Evolutionary conservation across 768 basidiomycete species (phyloP), one percentile per base, ranked within the genome.

Genomic region (Boletus patriciae): DNA sequence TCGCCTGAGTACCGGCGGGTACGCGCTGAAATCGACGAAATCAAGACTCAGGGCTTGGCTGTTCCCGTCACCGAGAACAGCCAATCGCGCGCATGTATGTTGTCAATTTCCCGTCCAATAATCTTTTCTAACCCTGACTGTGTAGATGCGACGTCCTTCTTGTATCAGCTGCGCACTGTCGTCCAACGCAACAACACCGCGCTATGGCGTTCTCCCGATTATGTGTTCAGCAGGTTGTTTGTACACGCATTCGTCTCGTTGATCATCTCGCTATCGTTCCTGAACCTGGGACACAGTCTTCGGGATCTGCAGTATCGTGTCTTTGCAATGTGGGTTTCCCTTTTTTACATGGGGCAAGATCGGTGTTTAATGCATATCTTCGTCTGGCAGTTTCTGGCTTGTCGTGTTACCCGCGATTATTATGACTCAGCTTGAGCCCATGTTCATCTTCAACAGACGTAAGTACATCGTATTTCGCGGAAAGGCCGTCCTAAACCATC

Each of bases 121-220:
- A 15, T 19, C 15, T n/a, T 21, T 40, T 46, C 46, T 49, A 23
- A 66, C 21, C 15, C 48, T 9, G n/a, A 44, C 18, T 25, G 3
- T 50, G 6, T 45, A 88, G 85, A 90, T 68, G 88, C 92, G 1
- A 91, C 90, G 0, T 78, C 87, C 0, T 87, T 92, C 75, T 70
- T 79, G 49, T 86, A 85, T 68, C 93, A 96, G 70, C 76, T 94
- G 59, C 77, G 78, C 60, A 77, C 79, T 15, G 90, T 94, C 55
- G 77, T 84, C 18, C 62, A 75, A 21, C 80, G 92, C 41, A 88
- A 90, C 66, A 85, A 85, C 64, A 63, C 77, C 7, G 85, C 90
- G 3, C 75, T 94, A 13, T 94, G 90, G 88, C 79, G 93, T 52
- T 89, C 86, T 10, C 89, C 92, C 4, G 85, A 92, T 61, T 95